Evolutionary conservation across 2,329 filamentous ascomycete genomes (phyloP).

Genomic region (Nannizziopsis arthrosporioides): DNA sequence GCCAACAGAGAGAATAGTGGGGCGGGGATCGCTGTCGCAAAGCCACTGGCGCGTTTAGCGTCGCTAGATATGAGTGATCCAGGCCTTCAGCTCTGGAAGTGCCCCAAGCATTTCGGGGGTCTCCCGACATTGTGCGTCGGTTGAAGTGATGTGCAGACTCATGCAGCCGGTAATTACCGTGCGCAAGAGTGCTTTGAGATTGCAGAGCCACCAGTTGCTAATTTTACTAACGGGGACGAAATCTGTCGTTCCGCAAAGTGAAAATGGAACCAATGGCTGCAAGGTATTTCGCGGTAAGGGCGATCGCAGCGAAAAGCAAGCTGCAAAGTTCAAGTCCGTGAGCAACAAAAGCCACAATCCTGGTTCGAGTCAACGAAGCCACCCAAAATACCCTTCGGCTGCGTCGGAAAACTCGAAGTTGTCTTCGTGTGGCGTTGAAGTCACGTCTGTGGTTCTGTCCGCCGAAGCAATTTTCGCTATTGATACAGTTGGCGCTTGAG

Average conservation of each 20-base stretch:
- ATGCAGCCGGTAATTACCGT: neutral
- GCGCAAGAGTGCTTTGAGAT: no score
- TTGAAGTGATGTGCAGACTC: neutral
- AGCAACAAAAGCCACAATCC: constrained; percentile 1
- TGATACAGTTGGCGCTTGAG: neutral
- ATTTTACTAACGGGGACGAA: no score
- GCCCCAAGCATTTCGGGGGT: neutral
- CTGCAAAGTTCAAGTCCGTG: neutral
- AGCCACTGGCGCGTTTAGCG: constrained; percentile 6
- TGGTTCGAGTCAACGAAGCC: neutral
- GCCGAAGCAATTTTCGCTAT: neutral
- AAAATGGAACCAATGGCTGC: no score
- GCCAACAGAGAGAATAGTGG: neutral
- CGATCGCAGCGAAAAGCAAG: neutral
- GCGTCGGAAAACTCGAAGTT: constrained; percentile 5
- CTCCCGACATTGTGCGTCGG: no score
- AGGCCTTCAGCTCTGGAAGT: constrained; percentile 2
- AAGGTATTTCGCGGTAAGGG: constrained; percentile 1
- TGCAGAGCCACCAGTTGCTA: no score
- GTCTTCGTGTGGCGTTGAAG: constrained; percentile 6
- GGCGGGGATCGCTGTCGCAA: constrained; percentile 5
- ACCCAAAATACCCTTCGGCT: constrained; percentile 2
- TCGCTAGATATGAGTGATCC: constrained; percentile 1
- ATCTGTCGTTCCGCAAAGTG: no score
- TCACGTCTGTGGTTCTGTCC: constrained; percentile 2